These are phyloP conservation scores for Coniferiporia sulphurascens DNA, from an alignment of 1,284 basidiomycete genomes.

Conservation along the genomic window DNA sequence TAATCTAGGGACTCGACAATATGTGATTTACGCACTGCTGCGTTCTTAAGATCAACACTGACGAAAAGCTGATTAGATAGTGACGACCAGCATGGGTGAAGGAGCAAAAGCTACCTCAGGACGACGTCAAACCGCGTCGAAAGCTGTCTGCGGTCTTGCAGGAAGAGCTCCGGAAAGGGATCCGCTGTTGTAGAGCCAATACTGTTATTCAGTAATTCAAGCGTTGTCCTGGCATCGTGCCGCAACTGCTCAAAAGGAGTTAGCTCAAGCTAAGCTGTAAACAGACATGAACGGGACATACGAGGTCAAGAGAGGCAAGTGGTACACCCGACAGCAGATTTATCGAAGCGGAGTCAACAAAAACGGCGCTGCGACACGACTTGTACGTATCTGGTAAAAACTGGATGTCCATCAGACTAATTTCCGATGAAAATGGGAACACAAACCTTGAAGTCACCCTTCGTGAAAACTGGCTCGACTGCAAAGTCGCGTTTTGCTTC, in stretches of 20 bases:
- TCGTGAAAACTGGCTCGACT: constrained; percentile 53
- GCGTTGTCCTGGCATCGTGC: constrained; percentile 70
- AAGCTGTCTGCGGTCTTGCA: constrained; percentile 62
- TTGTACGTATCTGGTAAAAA: constrained; percentile 53
- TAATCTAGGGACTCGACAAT: constrained; percentile 50
- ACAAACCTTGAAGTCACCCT: constrained; percentile 45
- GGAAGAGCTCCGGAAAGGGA: constrained; percentile 72
- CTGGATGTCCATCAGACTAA: constrained; percentile 30
- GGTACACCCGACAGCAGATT: constrained; percentile 83
- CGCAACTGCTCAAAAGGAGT: constrained; percentile 47
- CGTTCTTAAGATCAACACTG: constrained; percentile 60
- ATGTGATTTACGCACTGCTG: constrained; percentile 42
- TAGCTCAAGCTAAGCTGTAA: neutral
- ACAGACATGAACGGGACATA: constrained; percentile 30
- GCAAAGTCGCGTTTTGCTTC: constrained; percentile 70
- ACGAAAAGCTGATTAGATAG: neutral
- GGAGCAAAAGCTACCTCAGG: constrained; percentile 41
- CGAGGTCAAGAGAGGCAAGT: constrained; percentile 62
- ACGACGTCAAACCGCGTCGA: constrained; percentile 62
- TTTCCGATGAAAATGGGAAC: constrained; percentile 1
- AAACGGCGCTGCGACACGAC: constrained; percentile 46
- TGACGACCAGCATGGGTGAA: neutral
- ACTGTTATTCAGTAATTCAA: constrained; percentile 53
- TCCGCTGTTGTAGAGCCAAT: constrained; percentile 39
- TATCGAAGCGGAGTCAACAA: constrained; percentile 78